phyloP scores from a whole-genome alignment of 805 yeast species.

The Yarrowia alimentaria region DNA sequence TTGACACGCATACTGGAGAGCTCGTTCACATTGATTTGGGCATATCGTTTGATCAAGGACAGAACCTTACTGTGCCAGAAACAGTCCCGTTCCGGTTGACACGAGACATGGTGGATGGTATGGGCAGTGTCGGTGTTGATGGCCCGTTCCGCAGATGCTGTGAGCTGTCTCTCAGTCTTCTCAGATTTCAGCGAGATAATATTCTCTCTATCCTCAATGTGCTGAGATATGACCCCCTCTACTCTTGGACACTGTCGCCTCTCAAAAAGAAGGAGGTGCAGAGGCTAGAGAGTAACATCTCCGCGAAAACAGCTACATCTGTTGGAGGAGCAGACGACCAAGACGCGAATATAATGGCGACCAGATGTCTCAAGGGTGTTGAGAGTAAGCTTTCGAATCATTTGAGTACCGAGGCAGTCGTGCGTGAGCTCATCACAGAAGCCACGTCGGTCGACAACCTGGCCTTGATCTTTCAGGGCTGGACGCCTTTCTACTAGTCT shows the following conservation, averaged over 20 bases:
- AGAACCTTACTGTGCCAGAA: slow-evolving; percentile 80
- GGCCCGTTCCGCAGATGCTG: slow-evolving; percentile 75
- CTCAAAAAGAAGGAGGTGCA: neutral
- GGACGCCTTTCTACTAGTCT: slow-evolving; percentile 44
- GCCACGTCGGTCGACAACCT: slow-evolving; percentile 69
- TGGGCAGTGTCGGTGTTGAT: slow-evolving; percentile 81
- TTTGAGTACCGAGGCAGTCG: slow-evolving; percentile 78
- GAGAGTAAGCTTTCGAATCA: slow-evolving; percentile 67
- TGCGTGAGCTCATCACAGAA: slow-evolving; percentile 72
- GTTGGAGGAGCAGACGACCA: too few species aligned
- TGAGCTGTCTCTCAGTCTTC: slow-evolving; percentile 66
- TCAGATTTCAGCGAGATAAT: slow-evolving; percentile 63
- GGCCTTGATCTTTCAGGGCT: slow-evolving; percentile 75
- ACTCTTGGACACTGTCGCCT: slow-evolving; percentile 58
- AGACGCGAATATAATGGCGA: slow-evolving; percentile 1
- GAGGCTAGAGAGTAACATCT: too few species aligned
- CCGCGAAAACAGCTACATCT: too few species aligned
- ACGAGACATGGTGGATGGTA: slow-evolving; percentile 85
- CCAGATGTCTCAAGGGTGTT: slow-evolving; percentile 69
- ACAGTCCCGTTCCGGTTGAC: slow-evolving; percentile 91
- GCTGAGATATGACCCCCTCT: slow-evolving; percentile 86
- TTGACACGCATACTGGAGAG: slow-evolving; percentile 83
- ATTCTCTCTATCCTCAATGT: slow-evolving; percentile 83
- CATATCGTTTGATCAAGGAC: slow-evolving; percentile 94
- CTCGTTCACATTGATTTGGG: slow-evolving; percentile 96